phyloP scores from a whole-genome alignment of 1,139 yeast genomes.

The Williopsis jadinii region DNA sequence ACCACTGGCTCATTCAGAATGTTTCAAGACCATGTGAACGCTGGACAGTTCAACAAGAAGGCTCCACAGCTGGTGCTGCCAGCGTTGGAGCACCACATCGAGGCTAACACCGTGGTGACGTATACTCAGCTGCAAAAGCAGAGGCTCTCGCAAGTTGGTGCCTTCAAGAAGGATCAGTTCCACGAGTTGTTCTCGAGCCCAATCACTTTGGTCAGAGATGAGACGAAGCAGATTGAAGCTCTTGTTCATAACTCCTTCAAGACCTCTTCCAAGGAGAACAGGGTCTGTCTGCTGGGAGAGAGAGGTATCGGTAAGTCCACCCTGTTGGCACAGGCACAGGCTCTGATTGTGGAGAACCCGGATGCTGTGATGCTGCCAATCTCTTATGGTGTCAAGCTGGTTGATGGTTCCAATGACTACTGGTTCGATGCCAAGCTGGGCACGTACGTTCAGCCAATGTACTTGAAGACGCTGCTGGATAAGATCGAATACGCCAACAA shows the following conservation, averaged over 20 bases:
- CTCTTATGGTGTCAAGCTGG: constrained; percentile 52
- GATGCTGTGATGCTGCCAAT: constrained; percentile 58
- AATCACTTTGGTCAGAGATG: constrained; percentile 42
- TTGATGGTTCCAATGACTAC: constrained; percentile 71
- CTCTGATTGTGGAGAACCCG: constrained; percentile 42
- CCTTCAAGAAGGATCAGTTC: constrained; percentile 58
- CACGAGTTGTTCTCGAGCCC: constrained; percentile 57
- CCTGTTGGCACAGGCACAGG: constrained; percentile 63
- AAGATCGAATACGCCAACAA: constrained; percentile 54
- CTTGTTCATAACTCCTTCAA: constrained; percentile 22
- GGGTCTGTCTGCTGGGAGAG: constrained; percentile 59
- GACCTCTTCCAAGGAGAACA: constrained; percentile 35
- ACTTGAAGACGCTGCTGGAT: constrained; percentile 51
- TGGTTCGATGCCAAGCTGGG: constrained; percentile 42
- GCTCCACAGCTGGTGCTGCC: constrained; percentile 1
- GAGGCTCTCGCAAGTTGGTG: constrained; percentile 29
- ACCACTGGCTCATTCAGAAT: constrained; percentile 15
- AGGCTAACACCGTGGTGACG: constrained; percentile 10
- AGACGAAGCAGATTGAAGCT: constrained; percentile 25
- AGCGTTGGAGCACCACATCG: constrained; percentile 1
- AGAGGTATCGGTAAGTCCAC: constrained; percentile 81
- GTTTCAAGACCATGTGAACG: constrained; percentile 15
- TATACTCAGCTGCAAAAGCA: constrained; percentile 17
- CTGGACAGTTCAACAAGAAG: constrained; percentile 9
- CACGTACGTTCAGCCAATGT: constrained; percentile 76